Evolutionary conservation across 805 yeast species (phyloP).

Genomic region (Debaryomyces maramus): DNA sequence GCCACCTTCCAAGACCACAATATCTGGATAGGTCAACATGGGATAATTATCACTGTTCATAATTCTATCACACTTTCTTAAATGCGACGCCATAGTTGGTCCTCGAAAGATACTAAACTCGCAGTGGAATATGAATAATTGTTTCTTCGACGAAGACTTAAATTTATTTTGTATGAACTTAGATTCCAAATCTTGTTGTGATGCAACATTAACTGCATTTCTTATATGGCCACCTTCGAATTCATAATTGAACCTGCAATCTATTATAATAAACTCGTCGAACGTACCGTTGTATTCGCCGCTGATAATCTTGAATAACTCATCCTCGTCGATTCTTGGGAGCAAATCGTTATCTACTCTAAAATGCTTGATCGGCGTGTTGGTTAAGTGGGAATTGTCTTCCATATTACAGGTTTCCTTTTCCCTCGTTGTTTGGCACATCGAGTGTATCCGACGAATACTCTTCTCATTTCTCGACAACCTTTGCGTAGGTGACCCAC

Average conservation of each 20-base stretch:
- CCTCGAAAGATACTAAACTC: slow-evolving; percentile 92
- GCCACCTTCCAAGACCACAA: slow-evolving; percentile 87
- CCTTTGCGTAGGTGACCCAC: slow-evolving; percentile 24
- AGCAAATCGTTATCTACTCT: slow-evolving; percentile 54
- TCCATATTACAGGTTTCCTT: slow-evolving; percentile 20
- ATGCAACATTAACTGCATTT: slow-evolving; percentile 75
- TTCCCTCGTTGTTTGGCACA: slow-evolving; percentile 55
- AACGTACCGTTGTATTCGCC: slow-evolving; percentile 52
- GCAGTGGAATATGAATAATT: slow-evolving; percentile 83
- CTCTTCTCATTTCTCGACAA: slow-evolving; percentile 22
- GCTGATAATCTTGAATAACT: slow-evolving; percentile 56
- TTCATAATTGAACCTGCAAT: slow-evolving; percentile 92
- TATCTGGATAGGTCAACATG: slow-evolving; percentile 79
- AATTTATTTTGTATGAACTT: slow-evolving; percentile 38
- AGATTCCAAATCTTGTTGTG: slow-evolving; percentile 66
- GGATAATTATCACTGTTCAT: slow-evolving; percentile 78
- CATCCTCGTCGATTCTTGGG: slow-evolving; percentile 63
- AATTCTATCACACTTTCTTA: slow-evolving; percentile 79
- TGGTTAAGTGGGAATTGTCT: slow-evolving; percentile 33
- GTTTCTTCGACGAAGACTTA: slow-evolving; percentile 23
- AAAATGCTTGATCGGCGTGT: slow-evolving; percentile 30
- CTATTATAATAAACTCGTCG: slow-evolving; percentile 62
- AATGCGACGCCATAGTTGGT: slow-evolving; percentile 87
- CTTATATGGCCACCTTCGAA: slow-evolving; percentile 89
- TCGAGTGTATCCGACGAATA: slow-evolving; percentile 64